Conservation (phyloP, 805 yeast species). For the Ogataea trehaloabstinens region DNA sequence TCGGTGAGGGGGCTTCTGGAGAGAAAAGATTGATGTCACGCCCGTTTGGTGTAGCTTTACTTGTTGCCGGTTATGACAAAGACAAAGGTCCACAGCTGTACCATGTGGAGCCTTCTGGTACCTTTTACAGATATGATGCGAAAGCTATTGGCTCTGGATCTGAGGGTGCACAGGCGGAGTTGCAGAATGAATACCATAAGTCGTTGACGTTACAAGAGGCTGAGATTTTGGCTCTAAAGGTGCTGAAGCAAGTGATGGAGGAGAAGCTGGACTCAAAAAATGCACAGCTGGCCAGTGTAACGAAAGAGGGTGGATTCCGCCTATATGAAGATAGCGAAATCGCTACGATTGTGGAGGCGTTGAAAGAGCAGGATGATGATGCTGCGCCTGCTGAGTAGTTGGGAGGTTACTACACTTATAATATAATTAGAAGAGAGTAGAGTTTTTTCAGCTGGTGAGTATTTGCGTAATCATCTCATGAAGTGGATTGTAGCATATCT, state of each 20-base stretch:
- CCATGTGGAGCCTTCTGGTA: conserved; percentile 99
- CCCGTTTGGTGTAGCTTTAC: conserved; percentile 97
- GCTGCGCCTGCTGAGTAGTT: no score
- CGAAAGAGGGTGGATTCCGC: conserved; percentile 80
- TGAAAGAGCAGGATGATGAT: conserved; percentile 58
- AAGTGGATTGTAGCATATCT: conserved; percentile 44
- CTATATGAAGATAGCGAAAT: conserved; percentile 82
- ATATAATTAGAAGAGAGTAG: no score
- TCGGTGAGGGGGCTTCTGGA: conserved; percentile 96
- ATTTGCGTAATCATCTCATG: neutral
- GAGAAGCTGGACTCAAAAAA: conserved; percentile 93
- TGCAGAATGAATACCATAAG: conserved; percentile 94
- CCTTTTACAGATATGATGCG: conserved; percentile 96
- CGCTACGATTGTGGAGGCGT: conserved; percentile 70
- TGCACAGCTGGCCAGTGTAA: conserved; percentile 92
- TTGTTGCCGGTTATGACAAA: conserved; percentile 91
- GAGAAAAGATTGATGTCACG: conserved; percentile 95
- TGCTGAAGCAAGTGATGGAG: conserved; percentile 97
- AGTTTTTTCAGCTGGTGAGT: neutral
- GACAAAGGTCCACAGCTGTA: conserved; percentile 94
- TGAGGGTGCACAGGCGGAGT: conserved; percentile 98
- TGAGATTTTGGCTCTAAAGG: conserved; percentile 82
- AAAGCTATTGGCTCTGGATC: conserved; percentile 99
- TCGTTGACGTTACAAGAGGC: conserved; percentile 91
- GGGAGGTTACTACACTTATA: no score